Percentiles rank a stretch among this genome's conserved stretches.
phyloP scores from a whole-genome alignment of 2,329 filamentous ascomycete species.

The Neocatenulostroma microsporum region DNA sequence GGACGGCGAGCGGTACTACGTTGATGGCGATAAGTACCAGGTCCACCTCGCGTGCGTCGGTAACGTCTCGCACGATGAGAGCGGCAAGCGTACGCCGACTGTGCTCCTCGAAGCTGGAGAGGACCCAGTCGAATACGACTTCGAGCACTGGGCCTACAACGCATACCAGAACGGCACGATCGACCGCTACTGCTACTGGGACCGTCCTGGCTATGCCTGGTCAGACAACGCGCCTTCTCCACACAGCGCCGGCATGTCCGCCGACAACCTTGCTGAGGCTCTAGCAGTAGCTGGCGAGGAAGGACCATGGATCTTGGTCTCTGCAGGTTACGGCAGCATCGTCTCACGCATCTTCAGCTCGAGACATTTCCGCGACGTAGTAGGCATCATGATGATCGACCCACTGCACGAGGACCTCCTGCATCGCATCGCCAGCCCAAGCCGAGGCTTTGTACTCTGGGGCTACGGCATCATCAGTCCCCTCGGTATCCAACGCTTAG shows the following conservation, averaged over 20 bases:
- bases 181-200: conserved; percentile 85
- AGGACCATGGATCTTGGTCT: conserved; percentile 82
- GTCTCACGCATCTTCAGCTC: conserved; percentile 88
- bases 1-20: conserved; percentile 67
- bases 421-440: conserved; percentile 55
- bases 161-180: conserved; percentile 75
- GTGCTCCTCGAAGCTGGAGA: conserved; percentile 82
- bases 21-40: conserved; percentile 76
- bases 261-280: conserved; percentile 80
- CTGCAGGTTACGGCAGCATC: conserved; percentile 77
- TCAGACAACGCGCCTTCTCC: conserved; percentile 89
- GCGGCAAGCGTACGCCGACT: conserved; percentile 59
- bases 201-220: conserved; percentile 84
- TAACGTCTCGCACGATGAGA: conserved; percentile 49
- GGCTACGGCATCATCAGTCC: conserved; percentile 76
- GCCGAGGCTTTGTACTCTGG: conserved; percentile 79
- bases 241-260: conserved; percentile 85
- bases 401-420: conserved; percentile 83
- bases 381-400: conserved; percentile 77
- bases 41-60: conserved; percentile 81
- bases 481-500: conserved; percentile 71
- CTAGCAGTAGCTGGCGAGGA: conserved; percentile 70
- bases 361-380: conserved; percentile 65
- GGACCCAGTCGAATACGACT: conserved; percentile 64
- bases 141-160: conserved; percentile 72